Evolutionary conservation across 2,329 filamentous ascomycete genomes (phyloP), one percentile per base, ranked within the genome.

Genomic region (Elsinoe ampelina): DNA sequence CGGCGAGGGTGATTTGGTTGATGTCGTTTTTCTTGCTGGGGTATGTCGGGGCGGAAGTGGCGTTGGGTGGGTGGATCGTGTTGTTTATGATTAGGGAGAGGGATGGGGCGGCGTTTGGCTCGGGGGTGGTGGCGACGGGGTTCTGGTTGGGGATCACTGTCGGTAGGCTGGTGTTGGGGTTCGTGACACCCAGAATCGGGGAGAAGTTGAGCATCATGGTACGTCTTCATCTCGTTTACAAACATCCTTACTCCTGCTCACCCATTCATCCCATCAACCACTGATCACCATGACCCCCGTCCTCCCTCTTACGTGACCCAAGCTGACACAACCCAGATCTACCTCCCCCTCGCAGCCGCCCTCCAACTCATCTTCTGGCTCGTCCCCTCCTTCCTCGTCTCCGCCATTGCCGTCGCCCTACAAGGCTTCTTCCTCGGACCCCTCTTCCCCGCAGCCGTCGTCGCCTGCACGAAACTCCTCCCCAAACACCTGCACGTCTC

Each of bases 81-180:
- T 85, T 84, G 0, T 95, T 95, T 67, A 95, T 95, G 87, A 82
- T 91, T n/a, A 75, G 80, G 17, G 83, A 90, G 20, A 80, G 90
- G 12, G 70, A 84, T 36, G 87, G 84, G 2, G 78, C 75, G 20
- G 74, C 82, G 0, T 92, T 93, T 65, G 77, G 83, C 1, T 84
- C 85, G 34, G 89, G 89, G 2, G 81, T 93, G 72, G 83, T 82
- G 0, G 84, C 83, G 0, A 92, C 87, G 0, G 84, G 87, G 0
- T 95, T 92, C 72, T 95, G 89, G 89, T 78, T 89, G 42, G 89
- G 89, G 0, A 77, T 95, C 61, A 91, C 88, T 0, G 69, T 89
- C 0, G 89, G 89, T 0, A 76, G 89, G 1, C 73, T 93, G 2
- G 68, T 84, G 0, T 71, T 95, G 13, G 87, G 87, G 0, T 93